Percentiles rank a stretch among this genome's conserved stretches.
These are phyloP conservation scores for Cnidoscolus chayamansa DNA, from an alignment of 441 rosid species.

Conservation along the genomic window DNA sequence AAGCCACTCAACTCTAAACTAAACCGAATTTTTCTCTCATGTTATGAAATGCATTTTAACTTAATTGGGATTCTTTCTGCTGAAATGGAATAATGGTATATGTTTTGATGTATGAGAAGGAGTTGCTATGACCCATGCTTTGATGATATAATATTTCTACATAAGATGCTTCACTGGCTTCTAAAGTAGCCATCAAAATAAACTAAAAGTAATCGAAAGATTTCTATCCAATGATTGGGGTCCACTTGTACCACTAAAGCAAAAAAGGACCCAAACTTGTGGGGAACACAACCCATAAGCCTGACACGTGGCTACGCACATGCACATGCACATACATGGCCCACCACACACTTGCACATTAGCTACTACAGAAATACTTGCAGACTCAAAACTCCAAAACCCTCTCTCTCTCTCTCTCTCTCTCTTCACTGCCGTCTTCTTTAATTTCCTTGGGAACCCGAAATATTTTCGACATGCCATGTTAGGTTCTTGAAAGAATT, in stretches of 20 bases:
- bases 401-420: not conserved
- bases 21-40: too few relatives aligned
- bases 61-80: too few relatives aligned
- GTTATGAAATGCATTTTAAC: too few relatives aligned
- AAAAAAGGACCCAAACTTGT: not conserved
- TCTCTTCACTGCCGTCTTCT: too few relatives aligned
- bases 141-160: not conserved
- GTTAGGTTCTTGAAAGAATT: not conserved
- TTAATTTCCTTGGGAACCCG: too few relatives aligned
- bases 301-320: slow-evolving; percentile 29
- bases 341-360: slow-evolving; percentile 34
- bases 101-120: too few relatives aligned
- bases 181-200: not conserved
- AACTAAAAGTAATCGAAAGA: slow-evolving; percentile 5
- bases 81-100: too few relatives aligned
- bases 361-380: not conserved
- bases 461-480: not conserved
- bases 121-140: not conserved
- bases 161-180: not conserved
- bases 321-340: slow-evolving; percentile 20
- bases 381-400: slow-evolving; percentile 1
- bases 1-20: too few relatives aligned
- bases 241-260: slow-evolving; percentile 26
- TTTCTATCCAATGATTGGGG: slow-evolving; percentile 19
- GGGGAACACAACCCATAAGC: slow-evolving; percentile 11